Evolutionary conservation across 148 eudicot species (phyloP), one percentile per base, ranked within the genome.

Genomic region (Persicaria tinctoria): DNA sequence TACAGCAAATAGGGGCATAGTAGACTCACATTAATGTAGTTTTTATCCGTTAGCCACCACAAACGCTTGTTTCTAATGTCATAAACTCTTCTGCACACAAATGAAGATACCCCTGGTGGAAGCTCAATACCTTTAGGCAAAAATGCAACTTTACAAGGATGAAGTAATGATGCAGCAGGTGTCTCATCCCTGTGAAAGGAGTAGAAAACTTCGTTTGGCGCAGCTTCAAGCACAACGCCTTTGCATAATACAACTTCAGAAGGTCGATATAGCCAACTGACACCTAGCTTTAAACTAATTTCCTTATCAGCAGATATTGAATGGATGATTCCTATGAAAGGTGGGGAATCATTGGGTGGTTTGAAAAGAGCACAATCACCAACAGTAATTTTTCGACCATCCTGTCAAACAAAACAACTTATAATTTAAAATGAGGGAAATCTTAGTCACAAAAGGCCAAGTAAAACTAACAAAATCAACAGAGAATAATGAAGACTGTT

Each of bases 281-380:
- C 97, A 62, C 82, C 75, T 55, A 91, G 81, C 70, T 59, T 79
- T 75, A 89, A 75, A 49, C 41, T 32, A 32, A 32, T 32, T 32
- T 90, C 96, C 75, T 86, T 80, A 20, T 68, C 79, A 46, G 82
- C 71, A 51, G 50, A 75, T 79, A 89, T 73, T 46, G 81, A 62
- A 73, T 85, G 90, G 73, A 95, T 86, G 76, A 89, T 78, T 76
- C 97, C 99, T 82, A 92, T 78, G 73, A 88, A 90, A 47, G 96
- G 89, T 27, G 91, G 93, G 17, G 87, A 84, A 73, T 87, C 93
- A 68, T 81, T 79, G 38, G 86, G 81, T 11, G 92, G 89, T 78
- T 90, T 88, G 73, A 90, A 95, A 59, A 95, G 88, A 76, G 97
- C 98, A 83, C 97, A 94, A 76, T 94, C 96, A 51, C 92, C 97